These are phyloP conservation scores for Aspergillus ruber DNA, from an alignment of 2,329 filamentous ascomycete genomes.

Conservation along the genomic window DNA sequence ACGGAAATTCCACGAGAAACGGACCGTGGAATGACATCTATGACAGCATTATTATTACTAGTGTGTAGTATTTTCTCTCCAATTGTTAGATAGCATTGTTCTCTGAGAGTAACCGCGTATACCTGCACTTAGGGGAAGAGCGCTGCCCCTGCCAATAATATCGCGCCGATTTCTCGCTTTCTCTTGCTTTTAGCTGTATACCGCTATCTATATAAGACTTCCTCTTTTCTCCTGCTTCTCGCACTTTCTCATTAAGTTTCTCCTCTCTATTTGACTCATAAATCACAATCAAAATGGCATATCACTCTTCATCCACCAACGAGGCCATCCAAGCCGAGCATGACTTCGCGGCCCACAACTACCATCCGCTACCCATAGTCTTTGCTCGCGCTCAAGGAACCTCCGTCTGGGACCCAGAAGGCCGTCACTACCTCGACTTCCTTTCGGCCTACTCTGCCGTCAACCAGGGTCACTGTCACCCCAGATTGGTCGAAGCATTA, in stretches of 20 bases:
- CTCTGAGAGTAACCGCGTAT: slow-evolving; percentile 2
- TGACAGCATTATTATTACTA: too few species aligned
- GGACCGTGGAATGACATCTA: too few species aligned
- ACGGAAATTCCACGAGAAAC: too few species aligned
- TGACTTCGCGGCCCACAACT: slow-evolving; percentile 91
- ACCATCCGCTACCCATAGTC: slow-evolving; percentile 92
- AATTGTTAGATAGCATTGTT: background rate
- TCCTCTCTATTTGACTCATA: background rate
- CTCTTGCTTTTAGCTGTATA: slow-evolving; percentile 1
- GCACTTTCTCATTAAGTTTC: slow-evolving; percentile 3
- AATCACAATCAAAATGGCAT: slow-evolving; percentile 35
- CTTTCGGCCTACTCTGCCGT: slow-evolving; percentile 96
- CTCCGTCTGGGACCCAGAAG: slow-evolving; percentile 95
- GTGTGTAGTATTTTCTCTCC: background rate
- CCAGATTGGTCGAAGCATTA: slow-evolving; percentile 85
- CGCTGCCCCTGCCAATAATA: slow-evolving; percentile 1
- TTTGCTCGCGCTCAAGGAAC: slow-evolving; percentile 79
- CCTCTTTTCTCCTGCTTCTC: slow-evolving; percentile 7
- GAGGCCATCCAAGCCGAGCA: slow-evolving; percentile 75
- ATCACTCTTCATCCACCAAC: slow-evolving; percentile 72
- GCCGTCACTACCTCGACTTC: slow-evolving; percentile 92
- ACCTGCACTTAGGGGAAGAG: slow-evolving; percentile 19
- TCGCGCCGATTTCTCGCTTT: background rate
- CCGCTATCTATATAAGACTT: background rate
- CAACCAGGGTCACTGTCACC: slow-evolving; percentile 97